Evolutionary conservation across 2,329 filamentous ascomycete genomes (phyloP), one percentile per base, ranked within the genome.

Genomic region (Venturia effusa): DNA sequence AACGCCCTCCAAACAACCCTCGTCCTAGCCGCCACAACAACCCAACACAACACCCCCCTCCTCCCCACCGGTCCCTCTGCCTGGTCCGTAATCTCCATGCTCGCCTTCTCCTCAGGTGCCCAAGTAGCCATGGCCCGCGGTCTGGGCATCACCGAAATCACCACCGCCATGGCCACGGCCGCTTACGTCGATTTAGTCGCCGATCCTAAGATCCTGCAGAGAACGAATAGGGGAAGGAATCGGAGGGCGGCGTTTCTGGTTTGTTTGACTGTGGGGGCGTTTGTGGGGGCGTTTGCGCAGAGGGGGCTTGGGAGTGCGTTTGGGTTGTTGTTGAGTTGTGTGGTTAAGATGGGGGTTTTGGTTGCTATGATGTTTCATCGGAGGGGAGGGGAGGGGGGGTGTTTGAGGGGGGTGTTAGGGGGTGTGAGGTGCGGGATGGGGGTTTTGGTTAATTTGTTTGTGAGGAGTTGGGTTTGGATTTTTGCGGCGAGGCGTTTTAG

Each of bases 161-260:
- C 78, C 65, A 87, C 84, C 0, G 83, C 84, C 32, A 86, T 86
- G 83, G 84, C 83, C 0, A 87, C 84, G 5, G 83, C 84, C 0
- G 84, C 84, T 1, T 86, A 82, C 78, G 76, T 87, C 1, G 61
- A 62, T 62, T 4, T 62, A 3, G 24, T 54, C 37, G 43, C 85
- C 63, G 84, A 87, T 69, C 76, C 76, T 37, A 74, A 74, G 6
- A 72, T 86, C 60, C 77, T 83, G 22, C 71, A 70, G 4, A 10
- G 71, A 10, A 68, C 74, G 17, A 86, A 86, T 68, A 73, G 80
- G 19, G 74, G 79, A 2, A 72, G 83, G 19, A 83, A 80, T 41
- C 73, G 83, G 5, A 73, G 83, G 2, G 70, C 79, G 4, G 71
- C 76, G 43, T 86, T 86, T 66, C 71, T 86, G 54, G 22, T 75